A percentile compares a stretch with the other conserved stretches of the same genome.
phyloP scores from a whole-genome alignment of 768 basidiomycete species.

The Russula vinacea region DNA sequence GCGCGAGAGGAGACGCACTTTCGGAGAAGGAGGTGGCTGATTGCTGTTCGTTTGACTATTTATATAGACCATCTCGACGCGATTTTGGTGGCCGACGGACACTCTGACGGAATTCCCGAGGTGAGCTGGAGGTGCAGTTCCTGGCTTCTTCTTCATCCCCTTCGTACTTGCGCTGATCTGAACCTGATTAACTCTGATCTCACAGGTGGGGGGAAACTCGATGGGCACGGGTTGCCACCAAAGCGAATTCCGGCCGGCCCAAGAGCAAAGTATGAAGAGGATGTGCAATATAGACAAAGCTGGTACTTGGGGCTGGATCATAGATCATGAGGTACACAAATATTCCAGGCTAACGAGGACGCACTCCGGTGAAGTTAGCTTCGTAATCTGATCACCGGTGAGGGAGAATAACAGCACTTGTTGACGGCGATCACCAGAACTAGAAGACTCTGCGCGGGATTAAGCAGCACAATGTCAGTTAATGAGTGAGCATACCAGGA shows the following conservation, averaged over 20 bases:
- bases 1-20: slow-evolving; percentile 45
- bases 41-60: slow-evolving; percentile 53
- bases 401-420: slow-evolving; percentile 62
- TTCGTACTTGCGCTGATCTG: slow-evolving; percentile 74
- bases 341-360: background rate
- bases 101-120: slow-evolving; percentile 45
- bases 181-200: slow-evolving; percentile 79
- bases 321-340: slow-evolving; percentile 3
- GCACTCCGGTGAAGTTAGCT: slow-evolving; percentile 49
- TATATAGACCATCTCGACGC: slow-evolving; percentile 85
- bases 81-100: slow-evolving; percentile 52
- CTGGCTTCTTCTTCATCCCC: slow-evolving; percentile 92
- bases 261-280: slow-evolving; percentile 65
- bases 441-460: slow-evolving; percentile 59
- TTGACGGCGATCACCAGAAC: slow-evolving; percentile 71
- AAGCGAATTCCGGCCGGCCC: slow-evolving; percentile 51
- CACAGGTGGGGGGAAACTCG: slow-evolving; percentile 89
- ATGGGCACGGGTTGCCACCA: slow-evolving; percentile 57
- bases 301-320: slow-evolving; percentile 62
- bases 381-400: slow-evolving; percentile 57
- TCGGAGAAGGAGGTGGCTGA: slow-evolving; percentile 64
- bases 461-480: slow-evolving; percentile 15
- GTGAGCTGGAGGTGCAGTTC: slow-evolving; percentile 89
- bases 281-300: slow-evolving; percentile 85
- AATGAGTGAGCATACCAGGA: slow-evolving; percentile 53